Evolutionary conservation across 192 early-diverging fungal genomes (phyloP).

Genomic region (Coemansia sp.): DNA sequence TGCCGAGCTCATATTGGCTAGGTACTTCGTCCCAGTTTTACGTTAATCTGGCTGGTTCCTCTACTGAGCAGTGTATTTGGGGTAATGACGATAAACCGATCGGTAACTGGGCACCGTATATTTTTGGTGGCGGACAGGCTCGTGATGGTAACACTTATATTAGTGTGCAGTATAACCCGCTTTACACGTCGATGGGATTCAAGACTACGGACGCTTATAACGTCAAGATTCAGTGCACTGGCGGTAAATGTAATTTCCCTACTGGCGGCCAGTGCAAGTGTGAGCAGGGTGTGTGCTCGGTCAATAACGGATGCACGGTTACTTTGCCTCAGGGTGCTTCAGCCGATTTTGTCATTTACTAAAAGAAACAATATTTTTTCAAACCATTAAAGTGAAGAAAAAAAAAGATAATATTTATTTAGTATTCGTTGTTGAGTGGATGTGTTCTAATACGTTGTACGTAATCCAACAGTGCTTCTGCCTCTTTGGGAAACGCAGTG

Average conservation of each 20-base stretch:
- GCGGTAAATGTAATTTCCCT: conserved; percentile 50
- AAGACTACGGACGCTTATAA: conserved; percentile 29
- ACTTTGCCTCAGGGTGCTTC: conserved; percentile 23
- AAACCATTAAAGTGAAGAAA: too few species aligned
- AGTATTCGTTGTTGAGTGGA: conserved; percentile 4
- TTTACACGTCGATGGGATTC: conserved; percentile 40
- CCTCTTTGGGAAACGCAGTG: conserved; percentile 40
- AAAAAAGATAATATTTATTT: background rate
- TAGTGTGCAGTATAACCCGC: conserved; percentile 54
- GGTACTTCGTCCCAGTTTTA: conserved; percentile 56
- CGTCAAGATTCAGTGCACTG: conserved; percentile 36
- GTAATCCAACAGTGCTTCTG: conserved; percentile 34
- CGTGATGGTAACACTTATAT: conserved; percentile 54
- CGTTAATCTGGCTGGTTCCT: conserved; percentile 48
- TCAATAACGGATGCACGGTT: conserved; percentile 54
- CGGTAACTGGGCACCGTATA: conserved; percentile 54
- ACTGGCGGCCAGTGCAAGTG: conserved; percentile 52
- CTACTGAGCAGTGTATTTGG: conserved; percentile 46
- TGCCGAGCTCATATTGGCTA: conserved; percentile 52
- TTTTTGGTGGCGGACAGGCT: conserved; percentile 52
- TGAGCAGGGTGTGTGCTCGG: conserved; percentile 45
- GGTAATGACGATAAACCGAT: conserved; percentile 31
- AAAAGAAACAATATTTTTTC: background rate
- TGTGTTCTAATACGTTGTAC: conserved; percentile 2
- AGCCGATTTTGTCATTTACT: conserved; percentile 47